Base-by-base conservation (phyloP, 257 asterid species). In the Penstemon newberryi region DNA sequence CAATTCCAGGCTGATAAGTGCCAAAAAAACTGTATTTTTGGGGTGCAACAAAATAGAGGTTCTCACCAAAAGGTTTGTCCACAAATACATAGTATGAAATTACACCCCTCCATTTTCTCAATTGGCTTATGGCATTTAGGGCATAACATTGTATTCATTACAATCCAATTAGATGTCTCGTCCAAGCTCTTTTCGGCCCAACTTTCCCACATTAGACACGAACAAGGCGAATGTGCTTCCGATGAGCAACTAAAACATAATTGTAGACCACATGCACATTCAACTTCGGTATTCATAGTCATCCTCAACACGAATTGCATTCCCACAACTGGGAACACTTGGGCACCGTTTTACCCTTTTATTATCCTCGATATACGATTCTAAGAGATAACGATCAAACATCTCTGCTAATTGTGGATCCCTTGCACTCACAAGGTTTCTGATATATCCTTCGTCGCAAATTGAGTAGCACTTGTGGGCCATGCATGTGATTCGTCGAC, bases 301-400 rank as follows among this genome's bases (percentile, higher is more conserved):
- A 9, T 70, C 57, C 64, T 81, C 86, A 45, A 79, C 70, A 36
- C 80, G 79, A 43, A 87, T 68, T 37, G 89, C 91, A 40, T 85
- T 84, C 55, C 87, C 89, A 60, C 94, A 84, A 59, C 81, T 87
- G 37, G 89, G 91, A 61, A 77, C 74, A 61, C 89, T 83, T 2
- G 94, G 90, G 55, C 94, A 87, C 94, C 94, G 82, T 55, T 87
- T 77, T 19, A 84, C 90, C 67, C 71, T 67, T 67, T 72, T 75
- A 61, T 87, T 87, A 72, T 84, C 94, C 67, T 84, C 90, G 9
- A 87, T 82, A 62, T 82, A 87, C 12, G 94, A 87, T 73, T 84
- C 94, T 37, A 80, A 59, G 42, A 87, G 84, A 76, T 72, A 75
- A 41, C 85, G 82, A 33, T 84, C 83, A 46, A 84, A 84, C 75